Base-by-base conservation (phyloP, 2,329 filamentous ascomycete species). In the Venturiaceae sp. region DNA sequence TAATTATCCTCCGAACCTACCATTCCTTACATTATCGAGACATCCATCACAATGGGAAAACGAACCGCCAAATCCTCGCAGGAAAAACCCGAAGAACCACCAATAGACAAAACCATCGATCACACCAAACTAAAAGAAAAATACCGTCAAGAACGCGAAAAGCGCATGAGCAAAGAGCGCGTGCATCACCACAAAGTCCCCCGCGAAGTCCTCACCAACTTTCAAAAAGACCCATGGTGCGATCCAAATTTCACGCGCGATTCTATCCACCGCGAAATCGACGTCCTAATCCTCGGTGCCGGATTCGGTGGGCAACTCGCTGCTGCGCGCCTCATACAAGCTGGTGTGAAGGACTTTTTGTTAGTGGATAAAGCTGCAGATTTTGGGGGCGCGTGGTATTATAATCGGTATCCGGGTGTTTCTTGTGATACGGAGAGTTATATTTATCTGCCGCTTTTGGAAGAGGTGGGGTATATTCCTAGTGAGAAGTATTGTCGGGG, bases 381-480 rank as follows among this genome's bases (percentile, higher is more conserved):
- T 7, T 78, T 77, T 64, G 76, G 77, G 3, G 76, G 77, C 0
- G 77, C 74, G 1, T 79, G 76, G 68, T 65, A 64, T 37, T 61
- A 33, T 14, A 57, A 57, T 11, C 16, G 55, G 5, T 57, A 57
- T 32, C 57, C 58, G 14, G 77, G 77, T n/a, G 37, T 53, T 11
- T 16, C n/a, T 13, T 56, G 58, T 50, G 58, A 59, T 23, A 56
- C 44, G 19, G 82, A 85, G 67, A 73, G 74, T 52, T 83, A 80
- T 62, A 71, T 76, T 16, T 85, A 84, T 64, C 68, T 84, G 69
- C 81, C 81, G 1, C 66, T 83, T 6, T 72, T 84, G 3, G 81
- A 84, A 59, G 80, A 84, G 66, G 81, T 74, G 3, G 77, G 75
- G 0, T 84, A 83, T 64, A 76, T 84, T 66, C 83, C 83, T 0